A percentile compares a stretch with the other conserved stretches of the same genome.
phyloP scores from a whole-genome alignment of 345 rosid species.

The Eucalyptus microcorys region DNA sequence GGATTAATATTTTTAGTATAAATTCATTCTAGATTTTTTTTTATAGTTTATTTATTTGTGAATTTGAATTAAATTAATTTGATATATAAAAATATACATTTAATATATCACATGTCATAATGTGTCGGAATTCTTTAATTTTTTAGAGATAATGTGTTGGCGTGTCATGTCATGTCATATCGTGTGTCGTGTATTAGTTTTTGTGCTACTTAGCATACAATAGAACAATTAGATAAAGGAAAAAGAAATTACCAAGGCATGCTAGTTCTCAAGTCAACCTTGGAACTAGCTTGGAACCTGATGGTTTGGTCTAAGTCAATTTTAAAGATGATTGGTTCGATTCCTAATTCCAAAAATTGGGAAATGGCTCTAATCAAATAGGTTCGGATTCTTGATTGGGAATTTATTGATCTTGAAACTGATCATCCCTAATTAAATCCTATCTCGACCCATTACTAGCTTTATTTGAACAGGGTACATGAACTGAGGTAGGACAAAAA shows the following conservation, averaged over 20 bases:
- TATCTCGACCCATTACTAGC: not conserved
- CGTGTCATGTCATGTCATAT: fast-evolving
- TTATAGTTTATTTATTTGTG: too few species aligned
- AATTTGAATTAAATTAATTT: too few species aligned
- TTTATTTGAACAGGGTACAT: not conserved
- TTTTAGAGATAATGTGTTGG: too few species aligned
- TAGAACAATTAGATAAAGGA: not conserved
- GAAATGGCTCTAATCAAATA: not conserved
- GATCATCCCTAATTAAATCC: not conserved
- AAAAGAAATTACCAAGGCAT: not conserved
- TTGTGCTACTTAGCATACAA: not conserved
- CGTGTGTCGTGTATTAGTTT: fast-evolving
- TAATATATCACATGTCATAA: too few species aligned
- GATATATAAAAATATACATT: too few species aligned
- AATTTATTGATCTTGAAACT: not conserved
- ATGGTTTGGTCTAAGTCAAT: not conserved
- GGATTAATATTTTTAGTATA: too few species aligned
- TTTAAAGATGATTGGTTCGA: too few species aligned
- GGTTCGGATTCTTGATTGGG: not conserved
- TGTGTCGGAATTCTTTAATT: too few species aligned
- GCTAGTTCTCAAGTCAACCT: not conserved
- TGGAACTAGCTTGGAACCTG: not conserved
- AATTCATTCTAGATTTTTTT: too few species aligned
- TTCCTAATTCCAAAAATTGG: too few species aligned
- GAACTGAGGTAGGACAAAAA: not conserved